These are phyloP conservation scores for Wallacemonas sp. DNA, from an alignment of 208 protist genomes.

Conservation along the genomic window DNA sequence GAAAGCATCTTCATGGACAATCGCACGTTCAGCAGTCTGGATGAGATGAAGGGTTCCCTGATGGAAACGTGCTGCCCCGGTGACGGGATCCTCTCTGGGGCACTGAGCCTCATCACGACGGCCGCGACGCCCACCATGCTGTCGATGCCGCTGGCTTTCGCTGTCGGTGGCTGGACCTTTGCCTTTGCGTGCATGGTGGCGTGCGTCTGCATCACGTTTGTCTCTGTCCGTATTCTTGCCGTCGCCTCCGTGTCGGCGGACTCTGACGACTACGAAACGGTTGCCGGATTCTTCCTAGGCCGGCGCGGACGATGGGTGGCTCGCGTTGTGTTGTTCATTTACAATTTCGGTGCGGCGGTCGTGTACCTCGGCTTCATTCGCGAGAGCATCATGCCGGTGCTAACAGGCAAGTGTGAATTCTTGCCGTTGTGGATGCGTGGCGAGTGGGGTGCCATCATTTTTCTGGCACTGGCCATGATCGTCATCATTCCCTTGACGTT, in stretches of 20 bases:
- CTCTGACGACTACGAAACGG: conserved; percentile 78
- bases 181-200: conserved; percentile 36
- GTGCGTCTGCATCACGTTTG: conserved; percentile 58
- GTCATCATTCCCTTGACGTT: conserved; percentile 71
- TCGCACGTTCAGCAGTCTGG: conserved; percentile 66
- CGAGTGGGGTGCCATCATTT: conserved; percentile 32
- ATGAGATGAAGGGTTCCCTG: conserved; percentile 71
- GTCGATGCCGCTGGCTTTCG: conserved; percentile 70
- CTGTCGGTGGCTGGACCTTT: conserved; percentile 57
- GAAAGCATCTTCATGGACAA: conserved; percentile 66
- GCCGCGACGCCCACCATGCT: conserved; percentile 74
- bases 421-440: conserved; percentile 59
- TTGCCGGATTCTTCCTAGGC: conserved; percentile 72
- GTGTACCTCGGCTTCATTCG: conserved; percentile 78
- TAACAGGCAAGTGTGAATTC: conserved; percentile 38
- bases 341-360: conserved; percentile 69
- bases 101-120: conserved; percentile 65
- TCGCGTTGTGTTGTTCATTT: conserved; percentile 66
- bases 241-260: conserved; percentile 64
- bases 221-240: conserved; percentile 76
- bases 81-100: conserved; percentile 62
- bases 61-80: conserved; percentile 71
- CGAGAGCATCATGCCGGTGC: conserved; percentile 54
- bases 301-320: conserved; percentile 39
- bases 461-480: conserved; percentile 41